These are phyloP conservation scores for Ceratonia siliqua DNA, from an alignment of 306 rosid genomes.

Conservation along the genomic window DNA sequence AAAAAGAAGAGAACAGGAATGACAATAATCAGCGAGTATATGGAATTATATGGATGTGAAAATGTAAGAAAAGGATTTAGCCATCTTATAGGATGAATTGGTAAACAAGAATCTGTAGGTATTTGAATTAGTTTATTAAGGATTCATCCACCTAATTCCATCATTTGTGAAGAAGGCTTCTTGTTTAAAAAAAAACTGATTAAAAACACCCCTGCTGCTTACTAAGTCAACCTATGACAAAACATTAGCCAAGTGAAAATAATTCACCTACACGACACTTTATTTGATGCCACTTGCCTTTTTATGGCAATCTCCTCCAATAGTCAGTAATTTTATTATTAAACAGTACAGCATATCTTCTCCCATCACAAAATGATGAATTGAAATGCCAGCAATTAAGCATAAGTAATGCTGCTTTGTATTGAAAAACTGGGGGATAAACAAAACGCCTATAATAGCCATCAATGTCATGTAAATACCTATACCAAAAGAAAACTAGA, in stretches of 20 bases:
- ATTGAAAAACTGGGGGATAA: neutral
- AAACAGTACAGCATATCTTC: neutral
- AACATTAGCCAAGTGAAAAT: neutral
- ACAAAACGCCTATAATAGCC: neutral
- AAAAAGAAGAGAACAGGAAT: neutral
- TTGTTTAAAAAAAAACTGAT: neutral
- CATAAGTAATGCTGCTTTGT: neutral
- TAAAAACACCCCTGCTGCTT: neutral
- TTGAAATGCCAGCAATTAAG: neutral
- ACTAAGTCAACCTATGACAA: neutral
- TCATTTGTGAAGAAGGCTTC: neutral
- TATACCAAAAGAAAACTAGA: neutral
- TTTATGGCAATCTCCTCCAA: neutral
- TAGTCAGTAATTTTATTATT: neutral
- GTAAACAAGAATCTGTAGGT: neutral
- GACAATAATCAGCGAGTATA: neutral
- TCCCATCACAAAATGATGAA: neutral
- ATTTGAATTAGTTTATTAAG: neutral
- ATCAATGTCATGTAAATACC: neutral
- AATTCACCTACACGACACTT: neutral
- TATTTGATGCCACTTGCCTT: neutral
- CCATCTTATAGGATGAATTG: neutral
- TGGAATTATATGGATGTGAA: neutral
- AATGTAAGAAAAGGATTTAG: neutral
- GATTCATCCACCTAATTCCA: neutral